Percentiles rank a stretch among this genome's conserved stretches.
Evolutionary conservation across 164 flowering plant species (phyloP).

Genomic region (Vitis rotundifolia): DNA sequence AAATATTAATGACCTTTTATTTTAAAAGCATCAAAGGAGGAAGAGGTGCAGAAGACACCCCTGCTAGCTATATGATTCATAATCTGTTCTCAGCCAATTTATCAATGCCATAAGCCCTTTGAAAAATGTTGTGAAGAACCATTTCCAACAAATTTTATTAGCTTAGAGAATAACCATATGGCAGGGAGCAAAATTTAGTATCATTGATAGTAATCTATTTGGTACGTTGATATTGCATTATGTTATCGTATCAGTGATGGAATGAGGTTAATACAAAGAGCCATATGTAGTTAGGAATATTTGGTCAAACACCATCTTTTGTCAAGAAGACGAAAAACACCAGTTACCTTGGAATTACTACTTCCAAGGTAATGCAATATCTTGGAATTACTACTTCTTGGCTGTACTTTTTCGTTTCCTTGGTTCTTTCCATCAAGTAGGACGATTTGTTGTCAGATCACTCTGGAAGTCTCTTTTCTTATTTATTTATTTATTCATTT

Average conservation of each 20-base stretch:
- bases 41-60: no score
- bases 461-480: background rate
- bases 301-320: background rate
- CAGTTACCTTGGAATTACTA: no score
- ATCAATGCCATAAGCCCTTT: no score
- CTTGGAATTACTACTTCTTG: no score
- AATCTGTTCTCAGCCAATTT: no score
- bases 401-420: background rate
- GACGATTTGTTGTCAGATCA: background rate
- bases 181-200: background rate
- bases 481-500: background rate
- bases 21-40: no score
- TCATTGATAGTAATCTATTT: no score
- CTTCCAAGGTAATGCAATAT: background rate
- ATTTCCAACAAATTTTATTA: no score
- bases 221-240: background rate
- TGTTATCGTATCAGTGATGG: background rate
- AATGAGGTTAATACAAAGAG: background rate
- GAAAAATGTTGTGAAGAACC: no score
- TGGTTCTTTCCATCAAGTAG: background rate
- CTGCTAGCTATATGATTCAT: no score
- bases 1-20: no score
- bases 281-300: background rate
- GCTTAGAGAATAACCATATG: background rate
- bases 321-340: background rate